These are phyloP conservation scores for Collybiopsis luxurians DNA, from an alignment of 768 basidiomycete genomes.

Conservation along the genomic window DNA sequence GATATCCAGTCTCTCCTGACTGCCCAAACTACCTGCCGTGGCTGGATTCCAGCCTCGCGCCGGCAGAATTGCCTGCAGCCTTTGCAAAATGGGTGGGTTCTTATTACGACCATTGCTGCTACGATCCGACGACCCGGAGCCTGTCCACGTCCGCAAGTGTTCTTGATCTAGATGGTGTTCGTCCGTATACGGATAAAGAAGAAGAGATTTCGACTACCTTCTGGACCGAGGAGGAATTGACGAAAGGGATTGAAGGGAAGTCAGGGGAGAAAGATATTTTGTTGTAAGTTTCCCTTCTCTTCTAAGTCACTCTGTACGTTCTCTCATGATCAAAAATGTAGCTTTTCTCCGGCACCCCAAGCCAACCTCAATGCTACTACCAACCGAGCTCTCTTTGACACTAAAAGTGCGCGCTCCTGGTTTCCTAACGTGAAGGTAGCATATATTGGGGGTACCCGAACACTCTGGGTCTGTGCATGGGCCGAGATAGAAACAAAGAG, in stretches of 20 bases:
- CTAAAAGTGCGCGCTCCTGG: not conserved
- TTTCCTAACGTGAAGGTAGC: conserved; percentile 5
- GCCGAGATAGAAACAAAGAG: conserved; percentile 9
- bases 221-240: conserved; percentile 10
- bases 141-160: not conserved
- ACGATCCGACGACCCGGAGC: not conserved
- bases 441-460: conserved; percentile 2
- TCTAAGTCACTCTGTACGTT: no score
- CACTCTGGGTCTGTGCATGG: conserved; percentile 10
- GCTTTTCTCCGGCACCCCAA: not conserved
- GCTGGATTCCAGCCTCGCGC: conserved; percentile 4
- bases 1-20: conserved; percentile 9
- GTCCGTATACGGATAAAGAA: not conserved
- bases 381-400: conserved; percentile 9
- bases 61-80: conserved; percentile 6
- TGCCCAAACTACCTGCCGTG: conserved; percentile 8
- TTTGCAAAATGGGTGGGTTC: conserved; percentile 11
- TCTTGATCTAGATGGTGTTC: conserved; percentile 3
- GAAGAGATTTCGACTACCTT: conserved; percentile 4
- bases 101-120: conserved; percentile 12
- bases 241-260: conserved; percentile 1
- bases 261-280: conserved; percentile 5
- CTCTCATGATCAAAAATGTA: not conserved
- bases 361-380: not conserved
- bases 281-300: not conserved